Evolutionary conservation across 2,329 filamentous ascomycete species (phyloP), one percentile per base, ranked within the genome.

Genomic region (Stenocarpella maydis): DNA sequence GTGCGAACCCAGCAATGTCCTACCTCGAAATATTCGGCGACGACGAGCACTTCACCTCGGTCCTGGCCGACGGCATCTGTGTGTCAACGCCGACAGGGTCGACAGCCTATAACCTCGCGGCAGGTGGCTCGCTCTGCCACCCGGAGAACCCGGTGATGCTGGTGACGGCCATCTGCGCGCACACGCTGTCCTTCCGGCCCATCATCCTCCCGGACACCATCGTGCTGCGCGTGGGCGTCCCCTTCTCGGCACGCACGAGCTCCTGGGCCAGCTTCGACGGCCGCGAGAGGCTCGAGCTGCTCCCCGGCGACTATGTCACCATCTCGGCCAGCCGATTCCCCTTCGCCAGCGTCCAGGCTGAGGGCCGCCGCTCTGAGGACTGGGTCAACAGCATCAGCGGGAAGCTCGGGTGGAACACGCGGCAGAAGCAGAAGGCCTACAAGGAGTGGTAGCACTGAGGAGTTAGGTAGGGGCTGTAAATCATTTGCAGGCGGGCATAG

Each of bases 201-300:
- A 96, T 98, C 75, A 96, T 98, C 76, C 85, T 98, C 3, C 96
- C 96, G 0, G 96, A 99, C 80, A 98, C 95, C 0, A 97, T 98
- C 72, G 95, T 98, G 1, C 84, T 99, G 70, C 90, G 96, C 45
- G 87, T 97, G 21, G 96, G 95, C 14, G 95, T 98, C n/a, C 96
- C 96, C 0, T 98, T 97, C 78, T 91, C 97, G 79, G 93, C 95
- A 10, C 86, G 96, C 61, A 94, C 94, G 5, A 92, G 90, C 74
- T 95, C 92, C 49, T 99, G 96, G 95, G 96, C 95, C n/a, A 97
- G 94, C 79, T 99, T 99, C 78, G 96, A 99, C 80, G 96, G 96
- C 1, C 88, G 94, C 71, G 94, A 98, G 83, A 89, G 94, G 81
- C 82, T 93, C n/a, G 92, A 96, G 81, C 84, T 96, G 45, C 79